Percentiles rank a stretch among this genome's conserved stretches.
Evolutionary conservation across 1,139 yeast genomes (phyloP).

Genomic region (Geotrichum reessii): DNA sequence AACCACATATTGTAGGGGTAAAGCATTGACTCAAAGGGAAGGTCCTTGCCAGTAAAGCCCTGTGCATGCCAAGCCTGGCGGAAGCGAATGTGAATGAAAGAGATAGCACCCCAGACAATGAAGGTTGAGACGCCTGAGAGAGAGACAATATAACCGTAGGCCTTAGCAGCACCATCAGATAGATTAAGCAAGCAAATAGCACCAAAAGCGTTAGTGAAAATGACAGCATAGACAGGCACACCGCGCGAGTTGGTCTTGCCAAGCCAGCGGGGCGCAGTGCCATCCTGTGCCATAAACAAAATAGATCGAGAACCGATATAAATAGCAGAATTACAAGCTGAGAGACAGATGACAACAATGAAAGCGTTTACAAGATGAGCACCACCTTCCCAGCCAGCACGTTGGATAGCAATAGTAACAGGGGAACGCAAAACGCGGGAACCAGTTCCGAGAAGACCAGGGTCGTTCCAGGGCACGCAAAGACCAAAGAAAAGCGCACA

Average conservation of each 20-base stretch:
- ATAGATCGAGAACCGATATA: conserved; percentile 58
- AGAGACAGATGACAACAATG: conserved; percentile 59
- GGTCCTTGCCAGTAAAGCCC: conserved; percentile 44
- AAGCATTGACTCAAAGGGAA: conserved; percentile 50
- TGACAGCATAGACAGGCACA: conserved; percentile 52
- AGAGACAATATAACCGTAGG: conserved; percentile 79
- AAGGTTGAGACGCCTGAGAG: conserved; percentile 59
- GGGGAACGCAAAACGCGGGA: conserved; percentile 58
- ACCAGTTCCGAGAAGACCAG: conserved; percentile 36
- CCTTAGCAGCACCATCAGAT: conserved; percentile 57
- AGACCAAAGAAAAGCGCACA: conserved; percentile 78
- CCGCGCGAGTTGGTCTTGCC: conserved; percentile 54
- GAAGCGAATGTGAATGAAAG: conserved; percentile 48
- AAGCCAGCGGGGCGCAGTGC: conserved; percentile 56
- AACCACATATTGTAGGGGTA: conserved; percentile 51
- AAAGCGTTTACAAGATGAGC: conserved; percentile 73
- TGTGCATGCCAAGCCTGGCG: conserved; percentile 47
- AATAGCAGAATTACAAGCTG: conserved; percentile 72
- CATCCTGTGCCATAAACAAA: conserved; percentile 53
- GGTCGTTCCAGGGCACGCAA: conserved; percentile 73
- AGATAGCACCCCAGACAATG: conserved; percentile 48
- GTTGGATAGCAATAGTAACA: conserved; percentile 64
- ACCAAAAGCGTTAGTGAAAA: conserved; percentile 41
- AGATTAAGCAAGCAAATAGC: conserved; percentile 60
- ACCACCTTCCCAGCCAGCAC: conserved; percentile 63